Conservation (phyloP, 176 grass and related monocot species). For the Cenchrus purpureus region DNA sequence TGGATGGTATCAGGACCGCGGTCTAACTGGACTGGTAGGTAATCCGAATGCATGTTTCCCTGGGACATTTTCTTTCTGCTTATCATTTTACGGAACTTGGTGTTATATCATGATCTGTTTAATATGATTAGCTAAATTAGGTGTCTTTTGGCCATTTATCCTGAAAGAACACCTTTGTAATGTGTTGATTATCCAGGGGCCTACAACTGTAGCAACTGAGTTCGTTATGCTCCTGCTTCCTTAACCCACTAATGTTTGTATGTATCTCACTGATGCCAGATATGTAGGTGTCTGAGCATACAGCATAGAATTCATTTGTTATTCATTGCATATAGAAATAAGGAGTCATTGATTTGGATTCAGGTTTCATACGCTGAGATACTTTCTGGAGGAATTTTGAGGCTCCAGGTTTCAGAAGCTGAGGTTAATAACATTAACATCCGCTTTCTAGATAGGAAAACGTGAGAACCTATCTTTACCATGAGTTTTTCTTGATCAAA, state of each 20-base stretch:
- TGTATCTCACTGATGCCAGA: slow-evolving; percentile 17
- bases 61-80: neutral
- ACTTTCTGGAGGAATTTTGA: slow-evolving; percentile 92
- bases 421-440: slow-evolving; percentile 95
- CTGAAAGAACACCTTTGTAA: neutral
- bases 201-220: neutral
- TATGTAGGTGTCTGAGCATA: neutral
- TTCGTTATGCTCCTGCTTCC: neutral
- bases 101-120: slow-evolving; percentile 5
- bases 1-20: slow-evolving; percentile 81
- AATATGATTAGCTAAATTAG: slow-evolving; percentile 4
- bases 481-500: slow-evolving; percentile 38
- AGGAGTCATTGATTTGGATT: slow-evolving; percentile 36
- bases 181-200: neutral
- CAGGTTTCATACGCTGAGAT: slow-evolving; percentile 91
- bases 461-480: slow-evolving; percentile 55
- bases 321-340: neutral
- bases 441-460: slow-evolving; percentile 89
- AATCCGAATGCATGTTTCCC: neutral
- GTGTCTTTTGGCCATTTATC: neutral
- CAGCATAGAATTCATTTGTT: slow-evolving; percentile 12
- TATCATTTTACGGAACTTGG: neutral
- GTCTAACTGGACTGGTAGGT: slow-evolving; percentile 84
- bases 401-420: slow-evolving; percentile 79
- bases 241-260: neutral